Base-by-base conservation (phyloP, 306 rosid genomes). In the Fragaria vesca region DNA sequence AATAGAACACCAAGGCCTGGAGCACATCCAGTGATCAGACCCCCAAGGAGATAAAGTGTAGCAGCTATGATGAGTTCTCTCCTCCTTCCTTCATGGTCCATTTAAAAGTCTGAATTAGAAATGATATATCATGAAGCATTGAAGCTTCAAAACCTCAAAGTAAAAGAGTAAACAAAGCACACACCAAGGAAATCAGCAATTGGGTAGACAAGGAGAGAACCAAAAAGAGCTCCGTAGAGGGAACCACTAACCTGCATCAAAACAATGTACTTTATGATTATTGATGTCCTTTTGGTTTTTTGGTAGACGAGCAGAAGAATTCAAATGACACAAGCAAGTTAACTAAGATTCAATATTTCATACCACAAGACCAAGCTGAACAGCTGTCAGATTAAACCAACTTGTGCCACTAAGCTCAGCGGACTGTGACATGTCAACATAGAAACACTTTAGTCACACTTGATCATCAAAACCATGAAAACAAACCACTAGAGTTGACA, bases 331-430 rank as follows among this genome's bases (percentile, higher is more conserved):
- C 60, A 65, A 17, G 46, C 30, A 61, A 78, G 51, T 65, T 57
- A 69, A 70, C 43, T 48, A 74, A 58, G 72, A 76, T 24, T n/a
- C 71, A 45, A 58, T 63, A 77, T 76, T 71, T 67, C 88, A 72
- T 91, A 92, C 98, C 96, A 95, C 98, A 51, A 95, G 93, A 73
- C 98, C 98, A 78, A 91, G 96, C 82, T 95, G 98, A 75, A 92
- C 12, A 42, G 98, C 68, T 18, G 95, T 87, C 60, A 95, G 85
- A 82, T 91, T 91, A 84, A 87, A 92, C 98, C 97, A 92, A 76
- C 85, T 69, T 66, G 87, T 85, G 62, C 97, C 97, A 43, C 97
- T 92, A 74, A 95, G 97, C 78, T 89, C 96, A 5, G 97, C 92
- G 24, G 98, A 95, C 98, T 95, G 78, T 42, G 91, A 76, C 54